Conservation (phyloP, 495 filamentous ascomycete species). For the Neurospora tetraspora region DNA sequence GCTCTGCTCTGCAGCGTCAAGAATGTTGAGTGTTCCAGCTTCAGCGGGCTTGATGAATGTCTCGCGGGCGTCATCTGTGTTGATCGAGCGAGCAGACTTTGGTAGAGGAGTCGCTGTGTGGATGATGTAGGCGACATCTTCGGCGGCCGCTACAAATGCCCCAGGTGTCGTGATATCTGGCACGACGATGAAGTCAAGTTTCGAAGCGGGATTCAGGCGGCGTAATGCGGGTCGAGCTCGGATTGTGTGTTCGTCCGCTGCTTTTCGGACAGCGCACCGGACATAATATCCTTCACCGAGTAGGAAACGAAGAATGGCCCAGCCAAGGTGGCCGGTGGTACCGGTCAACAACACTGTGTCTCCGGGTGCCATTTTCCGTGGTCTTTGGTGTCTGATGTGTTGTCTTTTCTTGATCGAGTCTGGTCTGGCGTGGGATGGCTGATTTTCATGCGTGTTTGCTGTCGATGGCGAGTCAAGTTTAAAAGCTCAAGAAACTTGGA, state of each 20-base stretch:
- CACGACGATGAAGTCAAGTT: slow-evolving; percentile 33
- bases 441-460: not conserved
- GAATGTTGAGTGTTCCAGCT: slow-evolving; percentile 62
- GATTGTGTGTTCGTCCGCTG: slow-evolving; percentile 20
- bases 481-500: not conserved
- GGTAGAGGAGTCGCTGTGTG: slow-evolving; percentile 43
- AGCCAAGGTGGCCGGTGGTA: not conserved
- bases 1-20: slow-evolving; percentile 55
- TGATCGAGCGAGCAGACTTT: not conserved
- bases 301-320: slow-evolving; percentile 26
- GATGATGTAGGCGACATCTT: slow-evolving; percentile 38
- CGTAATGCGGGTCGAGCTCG: slow-evolving; percentile 20
- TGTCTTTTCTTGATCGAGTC: not conserved
- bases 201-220: slow-evolving; percentile 16
- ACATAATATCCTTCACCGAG: slow-evolving; percentile 32
- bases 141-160: slow-evolving; percentile 37
- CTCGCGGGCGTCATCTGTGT: slow-evolving; percentile 41
- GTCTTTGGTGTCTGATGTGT: not conserved
- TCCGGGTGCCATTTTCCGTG: not conserved
- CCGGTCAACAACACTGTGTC: not conserved
- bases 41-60: slow-evolving; percentile 58
- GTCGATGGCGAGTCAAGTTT: not conserved
- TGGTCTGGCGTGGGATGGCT: not conserved
- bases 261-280: slow-evolving; percentile 35
- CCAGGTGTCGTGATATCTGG: slow-evolving; percentile 35